Evolutionary conservation across 73 alveolate species (phyloP), one percentile per base, ranked within the genome.

Genomic region (Tetrahymena thermophila): DNA sequence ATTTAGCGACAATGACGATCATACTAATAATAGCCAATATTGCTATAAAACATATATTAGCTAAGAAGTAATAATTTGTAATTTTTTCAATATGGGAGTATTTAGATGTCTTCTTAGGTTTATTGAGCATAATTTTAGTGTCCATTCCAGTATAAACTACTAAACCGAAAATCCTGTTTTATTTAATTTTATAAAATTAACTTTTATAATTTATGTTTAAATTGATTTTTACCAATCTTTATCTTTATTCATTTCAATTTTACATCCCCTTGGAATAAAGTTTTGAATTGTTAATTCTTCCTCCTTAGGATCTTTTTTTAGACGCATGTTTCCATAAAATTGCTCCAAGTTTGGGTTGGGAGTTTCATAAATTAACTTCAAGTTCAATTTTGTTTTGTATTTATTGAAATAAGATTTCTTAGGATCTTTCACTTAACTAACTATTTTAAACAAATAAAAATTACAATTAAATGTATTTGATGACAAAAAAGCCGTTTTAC

Each of bases 131-230:
- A 17, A 94, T 95, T 34, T 95, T 95, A 19, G 97, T 95, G 7
- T 95, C 84, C 94, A 55, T 94, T 23, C 97, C 97, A 25, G 94
- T 85, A 56, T 95, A 95, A 21, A 95, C 97, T 11, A 95, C 97
- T 89, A 95, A 89, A 50, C 95, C 97, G 31, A 95, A 95, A 17
- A 95, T 35, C 97, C 97, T 85, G 4, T 94, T 85, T 34, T 85
- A 50, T 6, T 7, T 58, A 58, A 58, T 11, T 6, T 9, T 71
- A 40, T 4, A 0, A 40, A 71, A 71, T 25, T 9, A 71, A 71
- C n/a, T 57, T 71, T 71, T 1, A 71, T 17, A 1, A 4, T 4
- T 4, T 71, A 19, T 71, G 1, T 7, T 28, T 19, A 5, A 71
- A 71, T 71, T 31, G 13, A 71, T 71, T 19, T n/a, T 23, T 71